Base-by-base conservation (phyloP, 208 protist species). In the Wallacemonas sp. region DNA sequence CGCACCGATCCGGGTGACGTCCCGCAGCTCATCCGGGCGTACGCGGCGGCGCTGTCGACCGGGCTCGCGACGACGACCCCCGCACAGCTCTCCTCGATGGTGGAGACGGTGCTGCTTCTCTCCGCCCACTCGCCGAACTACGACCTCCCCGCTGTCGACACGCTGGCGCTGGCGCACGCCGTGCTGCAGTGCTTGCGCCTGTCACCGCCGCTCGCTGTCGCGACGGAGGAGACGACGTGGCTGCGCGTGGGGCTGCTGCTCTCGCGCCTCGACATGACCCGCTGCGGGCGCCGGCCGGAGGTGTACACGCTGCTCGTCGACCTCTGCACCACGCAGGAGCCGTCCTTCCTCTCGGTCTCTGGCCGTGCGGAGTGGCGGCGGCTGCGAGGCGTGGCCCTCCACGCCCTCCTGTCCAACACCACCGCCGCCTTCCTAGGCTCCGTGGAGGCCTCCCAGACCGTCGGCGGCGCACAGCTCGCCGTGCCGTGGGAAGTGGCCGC, bases 101-200 rank as follows among this genome's bases (percentile, higher is more conserved):
- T 74, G 25, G 63, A 67, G 46, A 46, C 25, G 16, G 68, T 76
- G 29, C 48, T 85, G 25, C 46, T 26, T 2, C 64, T 87, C 33
- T 41, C 77, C 12, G 61, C 84, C 12, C 63, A 86, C 55, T 44
- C 76, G 12, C 84, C 84, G 16, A 91, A 87, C 61, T 87, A 84
- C 67, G 81, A 91, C 44, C 39, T 87, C 31, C 64, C 57, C 5
- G 54, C 67, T 36, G 26, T 42, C 10, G 66, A 50, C 16, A 77
- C 75, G 31, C 63, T 82, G 18, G 42, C 18, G 29, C 71, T 84
- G 66, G 52, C 59, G 1, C 74, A 66, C 31, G 23, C 25, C 12
- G 12, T 49, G 28, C 14, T 26, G 1, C n/a, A 48, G 22, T 31
- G 36, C 64, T 7, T 41, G 44, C 8, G 16, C 8, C 10, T 7